Evolutionary conservation across 352 stramenopile species (phyloP), one percentile per base, ranked within the genome.

Genomic region (Pythium myriotylum): DNA sequence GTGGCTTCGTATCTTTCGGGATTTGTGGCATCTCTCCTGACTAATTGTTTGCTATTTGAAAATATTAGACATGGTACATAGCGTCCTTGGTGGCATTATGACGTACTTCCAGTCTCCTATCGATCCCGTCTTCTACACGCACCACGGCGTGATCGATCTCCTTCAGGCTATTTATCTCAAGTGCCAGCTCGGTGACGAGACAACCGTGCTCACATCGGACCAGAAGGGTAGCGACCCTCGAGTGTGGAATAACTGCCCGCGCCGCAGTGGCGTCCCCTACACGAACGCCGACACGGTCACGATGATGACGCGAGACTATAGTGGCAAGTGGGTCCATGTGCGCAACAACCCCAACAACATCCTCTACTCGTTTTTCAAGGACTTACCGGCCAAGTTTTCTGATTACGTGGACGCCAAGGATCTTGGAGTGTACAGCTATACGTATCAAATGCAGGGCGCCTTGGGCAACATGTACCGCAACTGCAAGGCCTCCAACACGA

Each of bases 351-450:
- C 29, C 5, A 71, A 75, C 27, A 79, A 77, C 41, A 71, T 71
- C 6, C 53, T 89, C 14, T 86, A 89, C 50, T 67, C 59, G 26
- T 91, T 82, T 68, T 91, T 91, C 59, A 86, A 88, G 35, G 73
- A 81, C 47, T 27, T 91, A 0, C 81, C 81, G 0, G 54, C 29
- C 17, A 75, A 49, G 7, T 84, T 74, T 58, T 42, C 23, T 0
- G 68, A 79, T 16, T 81, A 81, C 51, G 57, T 84, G 0, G 81
- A 88, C 42, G 72, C 67, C 12, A 83, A 77, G 42, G 72, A 84
- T 45, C 50, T 88, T 19, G 73, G 74, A 2, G 49, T 67, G 17
- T 81, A 89, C 68, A 89, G 71, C 62, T 90, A 88, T 72, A 71
- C 74, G 37, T 89, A 91, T 68, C 39, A 71, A 4, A 63, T 88